These are phyloP conservation scores for Aspergillus funiculosus DNA, from an alignment of 495 filamentous ascomycete genomes.

Conservation along the genomic window DNA sequence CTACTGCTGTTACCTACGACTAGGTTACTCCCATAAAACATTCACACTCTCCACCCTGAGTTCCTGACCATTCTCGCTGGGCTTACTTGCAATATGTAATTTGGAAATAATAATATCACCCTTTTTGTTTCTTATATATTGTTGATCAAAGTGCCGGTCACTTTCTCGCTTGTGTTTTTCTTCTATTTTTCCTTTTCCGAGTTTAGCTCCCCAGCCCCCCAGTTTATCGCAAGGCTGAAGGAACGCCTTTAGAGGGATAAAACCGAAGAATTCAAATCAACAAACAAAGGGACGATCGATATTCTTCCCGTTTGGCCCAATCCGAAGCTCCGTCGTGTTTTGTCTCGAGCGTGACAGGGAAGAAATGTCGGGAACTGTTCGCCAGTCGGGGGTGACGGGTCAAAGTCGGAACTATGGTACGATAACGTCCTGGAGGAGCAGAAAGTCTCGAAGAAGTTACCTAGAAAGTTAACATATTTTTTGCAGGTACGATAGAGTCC, in stretches of 20 bases:
- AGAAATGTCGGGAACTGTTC: conserved; percentile 17
- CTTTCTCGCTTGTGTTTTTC: conserved; percentile 11
- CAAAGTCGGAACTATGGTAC: conserved; percentile 37
- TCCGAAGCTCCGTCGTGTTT: conserved; percentile 10
- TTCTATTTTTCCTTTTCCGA: conserved; percentile 6
- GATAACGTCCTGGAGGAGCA: conserved; percentile 10
- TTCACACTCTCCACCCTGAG: background rate
- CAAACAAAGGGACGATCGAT: conserved; percentile 7
- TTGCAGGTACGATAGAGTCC: conserved; percentile 36
- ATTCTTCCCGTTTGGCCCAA: conserved; percentile 1
- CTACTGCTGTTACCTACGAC: too few species aligned
- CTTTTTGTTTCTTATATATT: conserved; percentile 8
- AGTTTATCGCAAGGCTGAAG: conserved; percentile 8
- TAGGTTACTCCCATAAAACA: too few species aligned
- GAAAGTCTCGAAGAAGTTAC: too few species aligned
- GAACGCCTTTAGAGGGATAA: background rate
- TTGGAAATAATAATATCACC: background rate
- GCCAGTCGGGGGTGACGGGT: conserved; percentile 20
- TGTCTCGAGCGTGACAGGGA: conserved; percentile 12
- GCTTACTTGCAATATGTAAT: conserved; percentile 14
- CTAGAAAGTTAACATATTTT: conserved; percentile 7
- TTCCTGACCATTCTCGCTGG: background rate
- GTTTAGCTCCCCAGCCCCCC: conserved; percentile 11
- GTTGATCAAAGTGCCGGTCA: conserved; percentile 19
- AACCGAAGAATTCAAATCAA: conserved; percentile 7